Evolutionary conservation across 108 stramenopile genomes (phyloP).

Genomic region (Chaetoceros muelleri): DNA sequence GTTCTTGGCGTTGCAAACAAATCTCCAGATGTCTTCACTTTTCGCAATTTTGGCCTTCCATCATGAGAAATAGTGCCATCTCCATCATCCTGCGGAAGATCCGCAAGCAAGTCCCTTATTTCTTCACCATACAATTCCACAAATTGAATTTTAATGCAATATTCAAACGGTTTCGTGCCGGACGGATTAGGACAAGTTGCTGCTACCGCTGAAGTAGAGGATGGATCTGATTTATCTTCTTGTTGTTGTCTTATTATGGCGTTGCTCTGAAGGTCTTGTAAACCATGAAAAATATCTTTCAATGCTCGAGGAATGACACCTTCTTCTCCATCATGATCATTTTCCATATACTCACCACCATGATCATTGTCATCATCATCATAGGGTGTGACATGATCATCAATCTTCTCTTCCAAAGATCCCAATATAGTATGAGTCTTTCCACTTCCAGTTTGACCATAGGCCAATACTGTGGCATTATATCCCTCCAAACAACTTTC

Average conservation of each 20-base stretch:
- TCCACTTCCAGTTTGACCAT: constrained; percentile 47
- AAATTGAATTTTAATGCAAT: constrained; percentile 64
- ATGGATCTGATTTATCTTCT: neutral
- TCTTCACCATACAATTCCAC: constrained; percentile 82
- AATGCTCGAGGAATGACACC: constrained; percentile 73
- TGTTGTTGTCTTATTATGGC: neutral
- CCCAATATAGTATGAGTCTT: constrained; percentile 24
- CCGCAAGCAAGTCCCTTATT: constrained; percentile 82
- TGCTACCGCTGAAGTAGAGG: neutral
- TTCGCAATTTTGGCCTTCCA: neutral
- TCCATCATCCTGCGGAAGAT: constrained; percentile 5
- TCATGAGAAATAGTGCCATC: neutral
- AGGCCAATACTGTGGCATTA: constrained; percentile 49
- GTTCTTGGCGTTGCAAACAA: neutral
- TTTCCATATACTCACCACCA: neutral
- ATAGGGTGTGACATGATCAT: constrained; percentile 17
- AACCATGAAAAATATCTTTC: constrained; percentile 34
- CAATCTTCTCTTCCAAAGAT: constrained; percentile 6
- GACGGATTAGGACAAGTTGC: neutral
- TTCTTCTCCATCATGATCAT: constrained; percentile 2
- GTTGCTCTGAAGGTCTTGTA: too few relatives aligned
- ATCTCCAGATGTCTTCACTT: neutral
- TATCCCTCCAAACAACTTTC: constrained; percentile 84
- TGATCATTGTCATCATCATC: constrained; percentile 8
- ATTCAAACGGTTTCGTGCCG: constrained; percentile 22